Conservation (phyloP, 371 early-diverging fungal species). For the Blakeslea trispora region DNA sequence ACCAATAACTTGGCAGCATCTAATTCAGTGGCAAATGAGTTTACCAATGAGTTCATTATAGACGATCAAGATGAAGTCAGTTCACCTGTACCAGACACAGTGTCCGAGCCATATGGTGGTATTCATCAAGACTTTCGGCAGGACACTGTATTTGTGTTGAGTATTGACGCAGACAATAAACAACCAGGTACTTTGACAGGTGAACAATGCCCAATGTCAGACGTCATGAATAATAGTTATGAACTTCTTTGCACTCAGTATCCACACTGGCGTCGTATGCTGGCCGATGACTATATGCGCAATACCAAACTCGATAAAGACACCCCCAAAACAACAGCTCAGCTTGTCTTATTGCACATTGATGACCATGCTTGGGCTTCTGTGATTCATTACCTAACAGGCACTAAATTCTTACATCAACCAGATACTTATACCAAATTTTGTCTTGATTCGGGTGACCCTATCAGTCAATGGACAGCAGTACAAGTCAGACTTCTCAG, state of each 20-base stretch:
- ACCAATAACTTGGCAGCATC: slow-evolving; percentile 10
- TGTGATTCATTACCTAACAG: slow-evolving; percentile 31
- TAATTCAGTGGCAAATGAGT: slow-evolving; percentile 7
- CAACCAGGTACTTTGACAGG: slow-evolving; percentile 33
- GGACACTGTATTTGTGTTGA: slow-evolving; percentile 30
- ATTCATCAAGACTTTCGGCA: slow-evolving; percentile 28
- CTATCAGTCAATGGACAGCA: slow-evolving; percentile 16
- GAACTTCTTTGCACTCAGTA: slow-evolving; percentile 23
- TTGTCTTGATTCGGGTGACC: slow-evolving; percentile 24
- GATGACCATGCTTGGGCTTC: slow-evolving; percentile 43
- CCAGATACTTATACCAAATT: slow-evolving; percentile 21
- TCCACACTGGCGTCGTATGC: slow-evolving; percentile 37
- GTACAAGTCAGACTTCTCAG: slow-evolving; percentile 11
- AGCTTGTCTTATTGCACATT: slow-evolving; percentile 28
- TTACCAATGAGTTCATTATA: slow-evolving; percentile 18
- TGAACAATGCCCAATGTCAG: slow-evolving; percentile 27
- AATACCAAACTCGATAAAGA: slow-evolving; percentile 19
- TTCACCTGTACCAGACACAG: slow-evolving; percentile 21
- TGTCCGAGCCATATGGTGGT: slow-evolving; percentile 16
- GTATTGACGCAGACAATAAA: slow-evolving; percentile 18
- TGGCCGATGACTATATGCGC: slow-evolving; percentile 37
- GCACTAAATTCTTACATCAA: slow-evolving; percentile 17
- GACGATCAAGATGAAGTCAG: slow-evolving; percentile 20
- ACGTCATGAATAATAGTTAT: slow-evolving; percentile 27
- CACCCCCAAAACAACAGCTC: slow-evolving; percentile 15